Evolutionary conservation across 495 filamentous ascomycete species (phyloP).

Genomic region (Aspergillus nidulans): DNA sequence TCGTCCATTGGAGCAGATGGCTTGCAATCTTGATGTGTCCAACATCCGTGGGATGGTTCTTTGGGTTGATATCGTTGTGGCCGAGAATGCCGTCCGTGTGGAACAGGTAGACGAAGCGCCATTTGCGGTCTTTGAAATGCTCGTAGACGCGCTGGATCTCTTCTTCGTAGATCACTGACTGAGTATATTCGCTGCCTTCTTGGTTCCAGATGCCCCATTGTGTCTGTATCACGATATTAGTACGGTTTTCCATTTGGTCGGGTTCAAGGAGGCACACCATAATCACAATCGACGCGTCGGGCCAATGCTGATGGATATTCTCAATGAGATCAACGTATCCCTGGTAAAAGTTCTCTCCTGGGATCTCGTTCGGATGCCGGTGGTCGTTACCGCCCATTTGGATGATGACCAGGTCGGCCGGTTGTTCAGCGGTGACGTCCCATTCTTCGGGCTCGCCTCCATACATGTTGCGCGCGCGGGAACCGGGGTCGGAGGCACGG

Average conservation of each 20-base stretch:
- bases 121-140: constrained; percentile 50
- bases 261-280: constrained; percentile 41
- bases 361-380: constrained; percentile 53
- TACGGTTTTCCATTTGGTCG: neutral
- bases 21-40: constrained; percentile 66
- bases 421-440: constrained; percentile 55
- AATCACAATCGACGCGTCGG: constrained; percentile 57
- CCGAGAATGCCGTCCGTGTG: constrained; percentile 63
- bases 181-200: constrained; percentile 49
- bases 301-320: constrained; percentile 57
- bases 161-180: constrained; percentile 43
- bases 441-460: constrained; percentile 54
- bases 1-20: constrained; percentile 56
- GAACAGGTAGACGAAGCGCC: constrained; percentile 60
- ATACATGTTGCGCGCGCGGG: constrained; percentile 46
- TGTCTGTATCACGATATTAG: constrained; percentile 37
- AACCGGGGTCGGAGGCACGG: constrained; percentile 56
- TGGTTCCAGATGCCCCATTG: constrained; percentile 58
- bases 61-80: constrained; percentile 64
- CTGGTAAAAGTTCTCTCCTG: constrained; percentile 47
- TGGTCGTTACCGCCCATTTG: constrained; percentile 67
- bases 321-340: constrained; percentile 57
- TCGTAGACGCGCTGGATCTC: constrained; percentile 53
- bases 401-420: constrained; percentile 62
- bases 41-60: constrained; percentile 62